Percentiles rank a stretch among this genome's conserved stretches.
Evolutionary conservation across 257 asterid species (phyloP).

Genomic region (Scutellaria minor): DNA sequence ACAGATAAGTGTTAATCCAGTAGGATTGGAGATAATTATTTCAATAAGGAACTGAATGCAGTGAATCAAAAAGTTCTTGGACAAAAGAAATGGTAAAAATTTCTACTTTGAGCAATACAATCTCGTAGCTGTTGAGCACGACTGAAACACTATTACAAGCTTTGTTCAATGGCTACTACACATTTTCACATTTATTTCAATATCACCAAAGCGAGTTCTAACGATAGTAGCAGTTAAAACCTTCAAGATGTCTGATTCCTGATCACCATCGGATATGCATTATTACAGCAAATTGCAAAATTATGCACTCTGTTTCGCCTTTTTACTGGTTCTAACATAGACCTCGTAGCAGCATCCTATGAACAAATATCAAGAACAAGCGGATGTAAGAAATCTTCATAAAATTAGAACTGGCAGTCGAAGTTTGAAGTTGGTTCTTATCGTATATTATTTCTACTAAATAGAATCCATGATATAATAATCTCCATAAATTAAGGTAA

Average conservation of each 20-base stretch:
- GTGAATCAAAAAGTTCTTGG: neutral
- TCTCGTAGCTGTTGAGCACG: neutral
- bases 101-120: neutral
- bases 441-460: neutral
- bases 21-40: too few relatives aligned
- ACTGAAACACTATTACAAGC: neutral
- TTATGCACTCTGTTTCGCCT: slow-evolving; percentile 35
- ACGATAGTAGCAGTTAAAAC: slow-evolving; percentile 11
- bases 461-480: neutral
- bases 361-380: slow-evolving; percentile 4
- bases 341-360: slow-evolving; percentile 64
- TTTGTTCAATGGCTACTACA: neutral
- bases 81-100: neutral
- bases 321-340: slow-evolving; percentile 46
- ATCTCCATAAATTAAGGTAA: neutral
- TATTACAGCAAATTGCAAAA: neutral
- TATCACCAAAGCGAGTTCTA: slow-evolving; percentile 23
- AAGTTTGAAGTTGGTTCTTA: neutral
- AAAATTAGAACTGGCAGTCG: neutral
- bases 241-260: neutral
- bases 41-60: too few relatives aligned
- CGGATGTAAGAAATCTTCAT: neutral
- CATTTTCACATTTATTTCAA: slow-evolving; percentile 35
- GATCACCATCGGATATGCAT: neutral
- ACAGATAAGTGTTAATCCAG: too few relatives aligned